These are phyloP conservation scores for Tetrahymena malaccensis DNA, from an alignment of 73 alveolate genomes.

Conservation along the genomic window DNA sequence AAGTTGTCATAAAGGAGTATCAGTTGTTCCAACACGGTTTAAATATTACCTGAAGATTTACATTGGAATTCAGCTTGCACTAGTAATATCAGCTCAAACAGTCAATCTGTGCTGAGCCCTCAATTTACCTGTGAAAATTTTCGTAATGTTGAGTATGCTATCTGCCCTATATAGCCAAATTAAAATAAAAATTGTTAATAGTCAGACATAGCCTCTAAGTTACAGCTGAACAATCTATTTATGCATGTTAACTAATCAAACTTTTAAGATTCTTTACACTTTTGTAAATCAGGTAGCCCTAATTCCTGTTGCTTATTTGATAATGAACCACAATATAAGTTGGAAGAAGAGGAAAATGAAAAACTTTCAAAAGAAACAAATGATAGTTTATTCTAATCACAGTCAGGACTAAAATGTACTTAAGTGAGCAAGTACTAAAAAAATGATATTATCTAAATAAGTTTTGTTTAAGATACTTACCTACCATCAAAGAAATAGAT, in stretches of 20 bases:
- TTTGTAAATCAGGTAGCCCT: not conserved
- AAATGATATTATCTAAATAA: not conserved
- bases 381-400: not conserved
- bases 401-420: not conserved
- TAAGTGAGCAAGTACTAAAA: not conserved
- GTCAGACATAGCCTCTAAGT: not conserved
- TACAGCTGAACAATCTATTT: not conserved
- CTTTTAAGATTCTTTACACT: not conserved
- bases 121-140: not conserved
- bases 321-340: not conserved
- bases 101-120: not conserved
- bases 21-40: not conserved
- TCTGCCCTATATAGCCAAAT: not conserved
- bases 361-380: not conserved
- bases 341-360: not conserved
- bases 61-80: not conserved
- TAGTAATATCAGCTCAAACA: not conserved
- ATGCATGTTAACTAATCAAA: not conserved
- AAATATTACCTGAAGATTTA: not conserved
- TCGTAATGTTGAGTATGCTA: not conserved
- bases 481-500: not conserved
- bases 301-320: not conserved
- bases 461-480: not conserved
- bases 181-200: not conserved
- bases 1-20: not conserved